Evolutionary conservation across 2,329 filamentous ascomycete species (phyloP).

Genomic region (Nigrospora sphaerica): DNA sequence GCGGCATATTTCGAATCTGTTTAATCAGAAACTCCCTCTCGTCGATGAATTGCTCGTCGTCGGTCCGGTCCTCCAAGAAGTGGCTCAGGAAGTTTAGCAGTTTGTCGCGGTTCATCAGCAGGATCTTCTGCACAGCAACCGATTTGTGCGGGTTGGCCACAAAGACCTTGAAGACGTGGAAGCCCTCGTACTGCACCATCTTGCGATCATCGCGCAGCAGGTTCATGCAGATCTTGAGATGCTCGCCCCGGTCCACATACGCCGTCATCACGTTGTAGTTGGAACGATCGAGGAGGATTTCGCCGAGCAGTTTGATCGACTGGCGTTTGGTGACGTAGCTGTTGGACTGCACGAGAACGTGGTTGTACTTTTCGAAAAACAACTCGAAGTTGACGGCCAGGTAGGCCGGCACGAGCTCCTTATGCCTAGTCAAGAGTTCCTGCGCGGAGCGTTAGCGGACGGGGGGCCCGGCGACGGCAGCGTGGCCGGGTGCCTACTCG

Average conservation of each 20-base stretch:
- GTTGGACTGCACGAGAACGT: slow-evolving; percentile 78
- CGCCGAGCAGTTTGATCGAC: slow-evolving; percentile 93
- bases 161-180: slow-evolving; percentile 99
- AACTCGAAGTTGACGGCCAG: slow-evolving; percentile 83
- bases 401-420: slow-evolving; percentile 81
- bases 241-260: slow-evolving; percentile 91
- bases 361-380: slow-evolving; percentile 91
- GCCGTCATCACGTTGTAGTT: slow-evolving; percentile 98
- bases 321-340: slow-evolving; percentile 98
- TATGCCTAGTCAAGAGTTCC: slow-evolving; percentile 93
- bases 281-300: slow-evolving; percentile 86
- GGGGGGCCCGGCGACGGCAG: background rate
- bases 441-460: slow-evolving; percentile 24
- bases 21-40: slow-evolving; percentile 96
- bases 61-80: slow-evolving; percentile 89
- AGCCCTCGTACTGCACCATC: slow-evolving; percentile 99
- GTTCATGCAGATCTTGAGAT: slow-evolving; percentile 98
- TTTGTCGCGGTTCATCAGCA: slow-evolving; percentile 93
- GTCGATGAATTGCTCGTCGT: slow-evolving; percentile 97
- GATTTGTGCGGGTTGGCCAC: slow-evolving; percentile 98
- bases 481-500: slow-evolving; percentile 50
- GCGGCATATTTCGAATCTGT: slow-evolving; percentile 70
- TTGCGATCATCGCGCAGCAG: slow-evolving; percentile 89
- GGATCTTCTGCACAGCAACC: slow-evolving; percentile 87
- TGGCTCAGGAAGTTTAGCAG: slow-evolving; percentile 81